Evolutionary conservation across 2,329 filamentous ascomycete species (phyloP).

Genomic region (Cladophialophora carrionii): DNA sequence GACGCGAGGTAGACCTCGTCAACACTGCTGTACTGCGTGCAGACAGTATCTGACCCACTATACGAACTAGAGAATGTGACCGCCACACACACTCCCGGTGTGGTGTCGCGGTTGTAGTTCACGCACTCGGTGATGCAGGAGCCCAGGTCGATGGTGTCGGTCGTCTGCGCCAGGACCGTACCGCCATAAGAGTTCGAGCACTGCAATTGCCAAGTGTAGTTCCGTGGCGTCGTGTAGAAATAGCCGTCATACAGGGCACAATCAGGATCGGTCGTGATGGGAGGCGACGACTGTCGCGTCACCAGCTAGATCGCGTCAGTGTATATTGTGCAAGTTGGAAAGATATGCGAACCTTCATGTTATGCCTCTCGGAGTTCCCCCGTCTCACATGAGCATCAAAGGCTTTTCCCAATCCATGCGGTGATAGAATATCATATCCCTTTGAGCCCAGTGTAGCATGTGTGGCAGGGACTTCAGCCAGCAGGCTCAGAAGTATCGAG

Average conservation of each 20-base stretch:
- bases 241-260: slow-evolving; percentile 32
- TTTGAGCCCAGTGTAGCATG: slow-evolving; percentile 1
- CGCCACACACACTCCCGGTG: slow-evolving; percentile 24
- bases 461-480: slow-evolving; percentile 2
- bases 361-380: not conserved
- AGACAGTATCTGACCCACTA: slow-evolving; percentile 20
- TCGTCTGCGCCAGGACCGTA: slow-evolving; percentile 14
- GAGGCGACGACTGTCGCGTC: slow-evolving; percentile 20
- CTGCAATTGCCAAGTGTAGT: slow-evolving; percentile 34
- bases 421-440: not conserved
- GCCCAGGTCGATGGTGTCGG: slow-evolving; percentile 19
- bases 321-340: not conserved
- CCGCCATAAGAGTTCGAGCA: slow-evolving; percentile 31
- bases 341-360: slow-evolving; percentile 6
- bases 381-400: slow-evolving; percentile 12
- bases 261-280: slow-evolving; percentile 21
- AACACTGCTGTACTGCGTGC: slow-evolving; percentile 29
- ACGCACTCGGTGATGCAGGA: slow-evolving; percentile 28
- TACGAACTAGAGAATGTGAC: slow-evolving; percentile 29
- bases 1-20: slow-evolving; percentile 16
- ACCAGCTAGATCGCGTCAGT: slow-evolving; percentile 19
- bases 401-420: slow-evolving; percentile 10
- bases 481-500: slow-evolving; percentile 7
- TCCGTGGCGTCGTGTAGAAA: slow-evolving; percentile 29
- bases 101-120: slow-evolving; percentile 25